phyloP scores from a whole-genome alignment of 441 rosid genomes.

The Kokia cookei region DNA sequence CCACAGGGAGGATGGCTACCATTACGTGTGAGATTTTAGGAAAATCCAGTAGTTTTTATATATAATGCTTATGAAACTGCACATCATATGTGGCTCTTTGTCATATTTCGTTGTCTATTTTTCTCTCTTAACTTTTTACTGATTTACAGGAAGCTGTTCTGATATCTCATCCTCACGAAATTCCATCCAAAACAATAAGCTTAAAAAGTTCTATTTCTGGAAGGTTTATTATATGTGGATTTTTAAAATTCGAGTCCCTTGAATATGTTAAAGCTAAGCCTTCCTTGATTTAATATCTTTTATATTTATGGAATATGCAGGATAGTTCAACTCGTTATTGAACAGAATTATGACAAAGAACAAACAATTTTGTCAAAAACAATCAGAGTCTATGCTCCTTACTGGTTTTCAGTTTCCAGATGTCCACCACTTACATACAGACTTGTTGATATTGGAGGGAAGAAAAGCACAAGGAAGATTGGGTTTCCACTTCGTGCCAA shows the following conservation, averaged over 20 bases:
- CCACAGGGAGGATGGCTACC: slow-evolving; percentile 97
- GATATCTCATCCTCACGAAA: slow-evolving; percentile 72
- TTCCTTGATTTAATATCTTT: slow-evolving; percentile 21
- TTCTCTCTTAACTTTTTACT: slow-evolving; percentile 9
- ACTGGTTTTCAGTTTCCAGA: slow-evolving; percentile 83
- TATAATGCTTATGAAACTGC: neutral
- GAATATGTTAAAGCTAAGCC: neutral
- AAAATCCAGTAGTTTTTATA: slow-evolving; percentile 9
- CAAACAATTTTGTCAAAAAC: slow-evolving; percentile 49
- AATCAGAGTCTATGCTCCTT: slow-evolving; percentile 85
- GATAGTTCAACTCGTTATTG: slow-evolving; percentile 79
- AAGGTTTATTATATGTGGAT: slow-evolving; percentile 48
- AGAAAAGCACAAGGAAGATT: slow-evolving; percentile 48
- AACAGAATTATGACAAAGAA: slow-evolving; percentile 75
- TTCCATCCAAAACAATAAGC: slow-evolving; percentile 74
- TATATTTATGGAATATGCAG: slow-evolving; percentile 36
- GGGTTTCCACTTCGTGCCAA: slow-evolving; percentile 51
- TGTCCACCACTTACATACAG: slow-evolving; percentile 80
- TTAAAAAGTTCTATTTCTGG: slow-evolving; percentile 87
- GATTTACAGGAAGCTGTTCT: slow-evolving; percentile 77
- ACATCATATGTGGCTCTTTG: neutral
- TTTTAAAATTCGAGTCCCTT: neutral
- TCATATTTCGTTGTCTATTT: slow-evolving; percentile 12
- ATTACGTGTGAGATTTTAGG: slow-evolving; percentile 47
- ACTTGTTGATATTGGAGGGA: slow-evolving; percentile 57